phyloP scores from a whole-genome alignment of 306 rosid species.

The Luffa aegyptiaca region DNA sequence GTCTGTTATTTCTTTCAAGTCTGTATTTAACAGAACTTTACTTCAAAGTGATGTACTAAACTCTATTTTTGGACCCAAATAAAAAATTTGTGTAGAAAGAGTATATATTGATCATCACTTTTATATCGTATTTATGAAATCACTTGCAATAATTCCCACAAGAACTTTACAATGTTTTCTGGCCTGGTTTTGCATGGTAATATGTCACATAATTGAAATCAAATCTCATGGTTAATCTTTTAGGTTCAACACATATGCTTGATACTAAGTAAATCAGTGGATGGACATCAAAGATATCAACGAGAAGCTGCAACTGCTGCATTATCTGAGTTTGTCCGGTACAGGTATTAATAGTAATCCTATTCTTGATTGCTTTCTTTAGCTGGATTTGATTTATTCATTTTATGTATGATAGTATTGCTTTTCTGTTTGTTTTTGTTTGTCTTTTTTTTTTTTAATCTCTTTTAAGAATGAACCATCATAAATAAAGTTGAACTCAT shows the following conservation, averaged over 20 bases:
- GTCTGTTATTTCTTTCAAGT: constrained; percentile 3
- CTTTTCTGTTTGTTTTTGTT: background rate
- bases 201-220: background rate
- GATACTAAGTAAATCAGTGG: constrained; percentile 59
- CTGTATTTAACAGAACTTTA: background rate
- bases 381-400: background rate
- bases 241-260: constrained; percentile 78
- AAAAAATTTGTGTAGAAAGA: background rate
- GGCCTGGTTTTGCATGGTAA: background rate
- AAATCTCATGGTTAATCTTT: constrained; percentile 13
- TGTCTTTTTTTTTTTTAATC: background rate
- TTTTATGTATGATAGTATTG: background rate
- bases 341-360: constrained; percentile 40
- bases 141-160: background rate
- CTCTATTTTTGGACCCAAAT: background rate
- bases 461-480: background rate
- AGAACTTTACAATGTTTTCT: background rate
- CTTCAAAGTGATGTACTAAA: background rate
- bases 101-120: background rate
- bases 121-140: background rate
- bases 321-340: constrained; percentile 82
- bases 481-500: background rate
- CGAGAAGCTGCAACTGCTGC: constrained; percentile 98
- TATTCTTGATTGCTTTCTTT: constrained; percentile 1
- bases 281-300: constrained; percentile 68